These are phyloP conservation scores for Neofusicoccum ribis DNA, from an alignment of 2,329 filamentous ascomycete genomes.

Conservation along the genomic window DNA sequence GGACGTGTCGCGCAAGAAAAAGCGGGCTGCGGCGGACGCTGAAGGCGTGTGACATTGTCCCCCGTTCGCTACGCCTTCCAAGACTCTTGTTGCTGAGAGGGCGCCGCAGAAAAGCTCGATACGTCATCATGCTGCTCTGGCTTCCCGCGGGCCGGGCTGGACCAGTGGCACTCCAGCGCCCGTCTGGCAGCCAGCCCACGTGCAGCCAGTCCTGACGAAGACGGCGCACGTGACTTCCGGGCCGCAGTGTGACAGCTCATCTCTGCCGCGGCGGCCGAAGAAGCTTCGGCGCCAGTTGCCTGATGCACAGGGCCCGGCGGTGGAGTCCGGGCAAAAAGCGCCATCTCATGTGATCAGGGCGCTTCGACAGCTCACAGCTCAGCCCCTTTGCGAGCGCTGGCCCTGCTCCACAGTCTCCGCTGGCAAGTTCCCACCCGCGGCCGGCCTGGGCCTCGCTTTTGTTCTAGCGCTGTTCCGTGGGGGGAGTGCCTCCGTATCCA, in stretches of 20 bases:
- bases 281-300: slow-evolving; percentile 3
- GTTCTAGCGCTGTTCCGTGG: slow-evolving; percentile 16
- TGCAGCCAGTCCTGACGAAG: neutral
- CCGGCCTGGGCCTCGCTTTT: slow-evolving; percentile 13
- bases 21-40: neutral
- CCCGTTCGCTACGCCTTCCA: slow-evolving; percentile 4
- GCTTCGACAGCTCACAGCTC: slow-evolving; percentile 7
- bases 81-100: slow-evolving; percentile 5
- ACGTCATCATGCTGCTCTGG: slow-evolving; percentile 3
- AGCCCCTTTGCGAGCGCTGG: slow-evolving; percentile 6
- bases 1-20: slow-evolving; percentile 11
- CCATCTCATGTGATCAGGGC: slow-evolving; percentile 17
- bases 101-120: neutral
- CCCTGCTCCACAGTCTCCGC: slow-evolving; percentile 9
- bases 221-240: neutral
- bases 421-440: slow-evolving; percentile 8
- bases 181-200: neutral
- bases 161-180: neutral
- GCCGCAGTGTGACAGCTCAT: slow-evolving; percentile 4
- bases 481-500: slow-evolving; percentile 8
- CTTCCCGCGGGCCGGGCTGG: neutral
- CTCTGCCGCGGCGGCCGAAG: neutral
- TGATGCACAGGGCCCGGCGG: neutral
- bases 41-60: slow-evolving; percentile 9
- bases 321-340: slow-evolving; percentile 13